Base-by-base conservation (phyloP, 495 filamentous ascomycete genomes). In the Penicillium chermesinum region DNA sequence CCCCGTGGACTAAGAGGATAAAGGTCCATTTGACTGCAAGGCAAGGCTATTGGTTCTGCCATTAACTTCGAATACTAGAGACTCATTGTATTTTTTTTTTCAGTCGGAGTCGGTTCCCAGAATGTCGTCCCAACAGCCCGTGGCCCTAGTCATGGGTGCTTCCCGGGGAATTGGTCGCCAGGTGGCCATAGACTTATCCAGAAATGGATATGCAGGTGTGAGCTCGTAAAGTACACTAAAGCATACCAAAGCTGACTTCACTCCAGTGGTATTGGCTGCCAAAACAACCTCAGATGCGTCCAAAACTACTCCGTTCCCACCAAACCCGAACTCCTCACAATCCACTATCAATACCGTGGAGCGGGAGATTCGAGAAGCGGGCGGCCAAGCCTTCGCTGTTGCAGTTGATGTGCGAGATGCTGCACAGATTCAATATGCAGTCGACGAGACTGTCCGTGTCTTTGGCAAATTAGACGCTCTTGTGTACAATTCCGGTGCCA, bases 261-360 rank as follows among this genome's bases (percentile, higher is more conserved):
- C 30, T 10, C 17, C 38, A 94, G 89, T 93, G 43, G 82, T 91
- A 53, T 78, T 91, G 9, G 79, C 86, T 15, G 86, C 87, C n/a
- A 93, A 91, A 63, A 84, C 83, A 38, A 84, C 77, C 8, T 89
- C 84, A 43, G 75, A 84, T 57, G 78, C 84, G 16, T 59, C 59
- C 49, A 71, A 62, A 44, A 64, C 68, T 25, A 57, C 53, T 4
- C 80, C 84, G 3, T 91, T 91, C 60, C 86, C 88, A 2, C 88
- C 88, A 0, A 75, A 91, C 57, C 88, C 89, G n/a, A 91, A 93
- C 64, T 90, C 87, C 15, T 62, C 67, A 1, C 57, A 76, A 25
- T 91, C 88, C 27, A 95, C 89, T 14, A 89, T 94, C 70, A 87
- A 71, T 64, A 94, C 89, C 5, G 89, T 94, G 38, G 84, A 74